Evolutionary conservation across 306 rosid species (phyloP).

Genomic region (Dryas octopetala): DNA sequence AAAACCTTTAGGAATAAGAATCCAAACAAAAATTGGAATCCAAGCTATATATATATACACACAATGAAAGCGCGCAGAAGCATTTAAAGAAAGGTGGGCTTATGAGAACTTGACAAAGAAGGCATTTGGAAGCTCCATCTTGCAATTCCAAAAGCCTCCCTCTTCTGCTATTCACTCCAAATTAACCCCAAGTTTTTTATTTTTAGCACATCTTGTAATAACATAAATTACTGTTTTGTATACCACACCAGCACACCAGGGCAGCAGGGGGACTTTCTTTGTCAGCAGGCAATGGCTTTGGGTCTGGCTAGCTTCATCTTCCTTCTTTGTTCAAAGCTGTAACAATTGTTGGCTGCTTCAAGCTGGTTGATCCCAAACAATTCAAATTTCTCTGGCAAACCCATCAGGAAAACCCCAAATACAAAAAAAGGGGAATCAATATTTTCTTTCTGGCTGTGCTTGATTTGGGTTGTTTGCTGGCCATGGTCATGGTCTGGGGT

Average conservation of each 20-base stretch:
- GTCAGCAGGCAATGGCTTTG: neutral
- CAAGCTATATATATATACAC: neutral
- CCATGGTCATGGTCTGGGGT: neutral
- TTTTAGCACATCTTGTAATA: too few species aligned
- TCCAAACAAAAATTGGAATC: neutral
- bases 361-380: too few species aligned
- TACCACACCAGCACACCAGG: too few species aligned
- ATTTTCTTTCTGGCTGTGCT: neutral
- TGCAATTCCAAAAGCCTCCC: neutral
- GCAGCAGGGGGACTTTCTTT: too few species aligned
- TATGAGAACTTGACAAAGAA: neutral
- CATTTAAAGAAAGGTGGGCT: neutral
- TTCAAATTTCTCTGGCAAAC: too few species aligned
- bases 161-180: too few species aligned
- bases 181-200: too few species aligned
- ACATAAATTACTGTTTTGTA: too few species aligned
- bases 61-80: neutral
- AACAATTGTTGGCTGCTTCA: too few species aligned
- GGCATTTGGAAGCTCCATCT: neutral
- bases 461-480: neutral
- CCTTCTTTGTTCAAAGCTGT: neutral
- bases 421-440: too few species aligned
- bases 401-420: too few species aligned
- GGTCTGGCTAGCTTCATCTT: neutral
- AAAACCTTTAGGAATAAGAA: conserved; percentile 10